Conservation (phyloP, 164 flowering plant genomes). For the Macadamia tetraphylla region DNA sequence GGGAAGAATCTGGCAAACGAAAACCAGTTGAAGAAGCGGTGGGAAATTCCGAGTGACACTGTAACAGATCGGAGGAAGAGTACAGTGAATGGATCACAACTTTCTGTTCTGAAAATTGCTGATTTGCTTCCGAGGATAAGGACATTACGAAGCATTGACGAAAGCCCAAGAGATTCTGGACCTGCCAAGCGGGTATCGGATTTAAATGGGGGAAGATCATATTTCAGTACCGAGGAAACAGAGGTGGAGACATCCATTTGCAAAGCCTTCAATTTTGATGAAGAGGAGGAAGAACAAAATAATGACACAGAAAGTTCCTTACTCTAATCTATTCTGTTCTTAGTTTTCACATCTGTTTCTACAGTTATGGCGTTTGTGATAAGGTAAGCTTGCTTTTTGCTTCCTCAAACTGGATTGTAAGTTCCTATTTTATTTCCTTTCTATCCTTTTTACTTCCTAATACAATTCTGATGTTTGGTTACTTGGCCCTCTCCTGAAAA, state of each 20-base stretch:
- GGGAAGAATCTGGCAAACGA: slow-evolving; percentile 14
- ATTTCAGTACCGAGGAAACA: slow-evolving; percentile 28
- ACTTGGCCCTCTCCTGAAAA: too few relatives aligned
- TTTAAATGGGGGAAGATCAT: slow-evolving; percentile 45
- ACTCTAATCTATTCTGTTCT: background rate
- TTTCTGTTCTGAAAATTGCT: slow-evolving; percentile 14
- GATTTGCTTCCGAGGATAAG: slow-evolving; percentile 56
- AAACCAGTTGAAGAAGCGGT: slow-evolving; percentile 41
- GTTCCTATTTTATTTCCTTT: background rate
- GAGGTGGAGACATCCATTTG: slow-evolving; percentile 36
- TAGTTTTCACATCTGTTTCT: background rate
- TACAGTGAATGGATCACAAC: slow-evolving; percentile 15
- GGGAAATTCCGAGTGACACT: slow-evolving; percentile 55
- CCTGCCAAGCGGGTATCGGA: slow-evolving; percentile 71
- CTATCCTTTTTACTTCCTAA: background rate
- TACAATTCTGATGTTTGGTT: too few relatives aligned
- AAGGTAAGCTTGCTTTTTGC: background rate
- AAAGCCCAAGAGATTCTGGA: slow-evolving; percentile 82
- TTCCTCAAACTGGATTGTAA: background rate
- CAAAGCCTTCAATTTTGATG: slow-evolving; percentile 56
- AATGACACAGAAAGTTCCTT: background rate
- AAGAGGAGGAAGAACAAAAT: slow-evolving; percentile 23
- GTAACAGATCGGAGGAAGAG: slow-evolving; percentile 15
- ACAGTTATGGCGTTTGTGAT: background rate
- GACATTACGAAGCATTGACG: slow-evolving; percentile 29